Conservation (phyloP, 139 green algal genomes). For the Marvania coccoides region DNA sequence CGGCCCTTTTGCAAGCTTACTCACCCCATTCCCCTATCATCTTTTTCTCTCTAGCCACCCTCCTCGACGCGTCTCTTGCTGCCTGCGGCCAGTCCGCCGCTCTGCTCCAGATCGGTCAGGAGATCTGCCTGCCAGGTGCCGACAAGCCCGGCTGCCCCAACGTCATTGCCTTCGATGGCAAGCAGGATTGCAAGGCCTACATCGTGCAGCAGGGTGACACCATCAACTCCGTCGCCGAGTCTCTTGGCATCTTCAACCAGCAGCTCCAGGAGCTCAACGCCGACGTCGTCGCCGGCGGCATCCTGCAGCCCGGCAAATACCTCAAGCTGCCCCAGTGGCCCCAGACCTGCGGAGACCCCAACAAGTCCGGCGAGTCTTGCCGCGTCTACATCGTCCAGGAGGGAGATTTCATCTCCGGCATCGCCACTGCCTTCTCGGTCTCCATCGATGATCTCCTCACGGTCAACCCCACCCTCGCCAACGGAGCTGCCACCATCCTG, state of each 20-base stretch:
- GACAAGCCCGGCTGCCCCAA: slow-evolving; percentile 2
- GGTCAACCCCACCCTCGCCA: slow-evolving; percentile 6
- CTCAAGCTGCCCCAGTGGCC: slow-evolving; percentile 18
- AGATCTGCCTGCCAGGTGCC: slow-evolving; percentile 14
- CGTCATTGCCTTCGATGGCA: slow-evolving; percentile 1
- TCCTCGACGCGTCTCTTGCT: background rate
- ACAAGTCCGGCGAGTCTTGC: slow-evolving; percentile 8
- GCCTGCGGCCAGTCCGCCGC: background rate
- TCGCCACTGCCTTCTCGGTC: slow-evolving; percentile 12
- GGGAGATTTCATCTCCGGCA: slow-evolving; percentile 15
- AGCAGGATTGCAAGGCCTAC: slow-evolving; percentile 23
- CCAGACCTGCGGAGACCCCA: slow-evolving; percentile 8
- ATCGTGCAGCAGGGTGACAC: slow-evolving; percentile 22
- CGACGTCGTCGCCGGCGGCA: slow-evolving; percentile 1
- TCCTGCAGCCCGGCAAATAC: slow-evolving; percentile 20
- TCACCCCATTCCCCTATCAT: background rate
- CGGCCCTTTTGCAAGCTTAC: background rate
- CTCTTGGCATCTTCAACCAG: slow-evolving; percentile 2
- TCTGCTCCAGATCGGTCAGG: slow-evolving; percentile 17
- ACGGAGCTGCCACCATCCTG: background rate
- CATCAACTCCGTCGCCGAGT: slow-evolving; percentile 3
- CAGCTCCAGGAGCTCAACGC: slow-evolving; percentile 13
- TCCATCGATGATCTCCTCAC: slow-evolving; percentile 7
- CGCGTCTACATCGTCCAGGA: slow-evolving; percentile 11
- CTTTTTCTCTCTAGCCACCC: background rate